These are phyloP conservation scores for Daldinia sp. DNA, from an alignment of 2,329 filamentous ascomycete species.

Conservation along the genomic window DNA sequence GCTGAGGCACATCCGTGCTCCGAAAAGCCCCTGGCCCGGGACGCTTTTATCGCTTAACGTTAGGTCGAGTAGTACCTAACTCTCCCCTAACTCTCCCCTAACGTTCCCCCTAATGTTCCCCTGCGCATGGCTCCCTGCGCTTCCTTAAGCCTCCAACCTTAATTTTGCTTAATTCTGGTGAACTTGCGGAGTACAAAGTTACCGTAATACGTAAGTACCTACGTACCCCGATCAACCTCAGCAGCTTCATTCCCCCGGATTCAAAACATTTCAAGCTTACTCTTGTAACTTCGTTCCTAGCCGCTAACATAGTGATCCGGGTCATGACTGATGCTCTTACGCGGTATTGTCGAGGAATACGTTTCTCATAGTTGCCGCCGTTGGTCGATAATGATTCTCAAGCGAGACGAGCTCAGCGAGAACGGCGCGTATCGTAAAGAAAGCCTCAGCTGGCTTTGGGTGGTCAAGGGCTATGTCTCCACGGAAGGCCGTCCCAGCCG, in stretches of 20 bases:
- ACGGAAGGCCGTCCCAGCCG: slow-evolving; percentile 14
- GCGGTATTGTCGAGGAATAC: background rate
- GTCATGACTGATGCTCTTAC: background rate
- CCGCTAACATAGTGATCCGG: background rate
- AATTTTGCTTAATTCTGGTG: slow-evolving; percentile 22
- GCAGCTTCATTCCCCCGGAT: slow-evolving; percentile 22
- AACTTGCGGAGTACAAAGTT: slow-evolving; percentile 25
- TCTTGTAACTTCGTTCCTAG: background rate
- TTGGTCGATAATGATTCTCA: background rate
- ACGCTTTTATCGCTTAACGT: slow-evolving; percentile 38
- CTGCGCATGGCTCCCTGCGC: no score
- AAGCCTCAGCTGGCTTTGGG: slow-evolving; percentile 19
- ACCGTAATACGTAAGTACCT: background rate
- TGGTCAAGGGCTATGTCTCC: background rate
- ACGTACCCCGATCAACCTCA: slow-evolving; percentile 31
- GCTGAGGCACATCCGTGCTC: slow-evolving; percentile 46
- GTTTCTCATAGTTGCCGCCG: background rate
- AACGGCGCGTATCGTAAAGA: slow-evolving; percentile 5
- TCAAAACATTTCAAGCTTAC: slow-evolving; percentile 29
- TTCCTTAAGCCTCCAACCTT: slow-evolving; percentile 42
- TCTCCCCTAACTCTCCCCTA: no score
- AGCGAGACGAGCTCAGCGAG: slow-evolving; percentile 9
- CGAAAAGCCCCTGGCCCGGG: slow-evolving; percentile 28
- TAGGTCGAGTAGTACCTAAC: no score
- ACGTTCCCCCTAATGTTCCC: no score